These are phyloP conservation scores for Polyporus tsugae DNA, from an alignment of 1,284 basidiomycete genomes.

Conservation along the genomic window DNA sequence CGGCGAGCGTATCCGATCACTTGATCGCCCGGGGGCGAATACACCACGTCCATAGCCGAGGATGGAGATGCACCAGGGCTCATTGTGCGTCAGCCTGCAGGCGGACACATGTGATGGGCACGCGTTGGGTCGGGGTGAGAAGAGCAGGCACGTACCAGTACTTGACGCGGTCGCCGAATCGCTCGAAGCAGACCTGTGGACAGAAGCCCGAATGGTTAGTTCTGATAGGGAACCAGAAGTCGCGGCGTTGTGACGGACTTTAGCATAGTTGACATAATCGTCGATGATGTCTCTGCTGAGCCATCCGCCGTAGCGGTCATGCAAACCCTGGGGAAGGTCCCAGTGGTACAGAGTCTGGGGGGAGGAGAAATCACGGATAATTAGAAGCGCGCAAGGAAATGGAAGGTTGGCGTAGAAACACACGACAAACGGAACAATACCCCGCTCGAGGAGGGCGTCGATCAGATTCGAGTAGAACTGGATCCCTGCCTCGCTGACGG, in stretches of 20 bases:
- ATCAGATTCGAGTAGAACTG: slow-evolving; percentile 75
- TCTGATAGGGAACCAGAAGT: background rate
- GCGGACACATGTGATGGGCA: slow-evolving; percentile 21
- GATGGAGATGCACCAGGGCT: slow-evolving; percentile 78
- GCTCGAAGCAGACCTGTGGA: slow-evolving; percentile 69
- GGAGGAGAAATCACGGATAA: slow-evolving; percentile 19
- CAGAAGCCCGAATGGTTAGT: background rate
- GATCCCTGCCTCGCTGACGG: slow-evolving; percentile 74
- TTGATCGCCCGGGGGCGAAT: slow-evolving; percentile 75
- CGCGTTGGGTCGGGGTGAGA: background rate
- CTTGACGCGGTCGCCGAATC: slow-evolving; percentile 80
- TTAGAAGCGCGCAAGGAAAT: slow-evolving; percentile 17
- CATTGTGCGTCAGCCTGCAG: slow-evolving; percentile 72
- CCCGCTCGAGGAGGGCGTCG: slow-evolving; percentile 67
- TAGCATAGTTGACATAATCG: slow-evolving; percentile 73
- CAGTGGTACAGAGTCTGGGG: slow-evolving; percentile 80
- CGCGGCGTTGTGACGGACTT: slow-evolving; percentile 44
- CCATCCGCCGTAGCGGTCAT: slow-evolving; percentile 80
- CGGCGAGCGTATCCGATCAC: slow-evolving; percentile 59
- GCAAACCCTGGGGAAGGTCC: slow-evolving; percentile 77
- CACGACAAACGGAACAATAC: slow-evolving; percentile 76
- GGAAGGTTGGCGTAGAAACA: slow-evolving; percentile 36
- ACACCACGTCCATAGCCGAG: slow-evolving; percentile 73
- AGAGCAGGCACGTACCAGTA: slow-evolving; percentile 59
- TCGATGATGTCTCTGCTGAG: slow-evolving; percentile 68